Evolutionary conservation across 2,329 filamentous ascomycete species (phyloP), one percentile per base, ranked within the genome.

Genomic region (Diaporthe velutina): DNA sequence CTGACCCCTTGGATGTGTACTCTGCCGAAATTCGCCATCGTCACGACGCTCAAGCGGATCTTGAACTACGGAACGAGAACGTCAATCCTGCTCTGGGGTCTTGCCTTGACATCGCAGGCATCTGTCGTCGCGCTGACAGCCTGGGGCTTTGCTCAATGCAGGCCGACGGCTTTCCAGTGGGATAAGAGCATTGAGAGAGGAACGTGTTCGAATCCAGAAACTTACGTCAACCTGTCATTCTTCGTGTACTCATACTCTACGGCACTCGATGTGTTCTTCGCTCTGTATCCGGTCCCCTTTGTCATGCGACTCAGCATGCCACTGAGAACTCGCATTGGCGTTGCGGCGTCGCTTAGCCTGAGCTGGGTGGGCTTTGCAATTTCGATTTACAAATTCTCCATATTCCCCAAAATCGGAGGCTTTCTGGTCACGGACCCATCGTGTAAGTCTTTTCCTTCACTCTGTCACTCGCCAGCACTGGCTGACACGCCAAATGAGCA

Each of bases 1-100:
- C 74, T 82, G 25, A 73, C 81, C 19, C 80, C 83, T 71, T 83
- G 81, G 81, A 78, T 79, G 66, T 83, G 83, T 73, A 82, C 81
- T 15, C 73, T 83, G 48, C 82, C 82, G 3, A 83, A 83, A 52
- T 83, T 82, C 55, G 81, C 81, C 68, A 78, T 83, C 70, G 79
- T 83, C 73, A 79, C 80, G 35, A 80, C 78, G 10, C 76, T 83
- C 8, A 78, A 82, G 54, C 79, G 81, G 55, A 83, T 83, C 42
- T 76, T 83, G 17, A 75, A 79, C 40, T 83, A 80, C 67, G 80
- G 81, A 13, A 77, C 50, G 35, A 80, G 78, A 68, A 83, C 81
- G 8, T 72, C 76, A 17, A 61, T 81, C 42, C 48, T 81, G 3
- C 81, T 82, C 70, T 83, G 81, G 81, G 73, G 73, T 4, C 79